Percentiles rank a stretch among this genome's conserved stretches.
phyloP scores from a whole-genome alignment of 1,139 yeast species.

The Diutina pseudorugosa region DNA sequence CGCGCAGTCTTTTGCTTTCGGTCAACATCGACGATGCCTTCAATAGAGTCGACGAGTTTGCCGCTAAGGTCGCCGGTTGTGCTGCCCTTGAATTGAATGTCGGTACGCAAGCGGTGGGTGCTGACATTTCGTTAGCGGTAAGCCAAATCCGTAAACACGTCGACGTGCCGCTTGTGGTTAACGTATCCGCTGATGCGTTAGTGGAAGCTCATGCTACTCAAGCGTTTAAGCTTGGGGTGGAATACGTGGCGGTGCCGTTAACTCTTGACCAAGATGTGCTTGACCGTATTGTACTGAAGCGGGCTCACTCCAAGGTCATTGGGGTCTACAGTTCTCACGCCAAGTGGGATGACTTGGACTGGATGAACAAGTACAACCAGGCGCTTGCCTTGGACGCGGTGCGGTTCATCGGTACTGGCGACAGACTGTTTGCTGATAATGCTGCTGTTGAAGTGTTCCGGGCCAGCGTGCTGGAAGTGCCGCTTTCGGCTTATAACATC shows the following conservation, averaged over 20 bases:
- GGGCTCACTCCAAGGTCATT: conserved; percentile 56
- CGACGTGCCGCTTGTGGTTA: conserved; percentile 69
- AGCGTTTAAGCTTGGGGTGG: conserved; percentile 61
- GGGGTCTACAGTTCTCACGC: conserved; percentile 71
- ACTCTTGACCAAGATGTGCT: conserved; percentile 24
- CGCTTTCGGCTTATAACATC: conserved; percentile 79
- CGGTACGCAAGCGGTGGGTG: conserved; percentile 22
- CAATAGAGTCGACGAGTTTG: conserved; percentile 22
- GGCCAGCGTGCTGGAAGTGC: conserved; percentile 34
- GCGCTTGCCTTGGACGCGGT: conserved; percentile 61
- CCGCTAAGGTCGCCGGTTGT: conserved; percentile 52
- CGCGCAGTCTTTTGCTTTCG: conserved; percentile 50
- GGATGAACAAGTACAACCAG: conserved; percentile 61
- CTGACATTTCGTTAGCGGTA: conserved; percentile 55
- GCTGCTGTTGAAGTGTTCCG: conserved; percentile 60
- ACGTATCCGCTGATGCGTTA: conserved; percentile 37
- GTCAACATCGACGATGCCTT: conserved; percentile 38
- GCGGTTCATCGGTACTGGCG: conserved; percentile 76
- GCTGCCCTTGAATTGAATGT: conserved; percentile 79
- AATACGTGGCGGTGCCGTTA: conserved; percentile 42
- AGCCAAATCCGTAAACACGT: conserved; percentile 51
- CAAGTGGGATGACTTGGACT: conserved; percentile 57
- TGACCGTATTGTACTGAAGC: conserved; percentile 20
- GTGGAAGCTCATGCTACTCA: conserved; percentile 42
- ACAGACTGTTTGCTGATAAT: conserved; percentile 47